Evolutionary conservation across 23 red algal genomes (phyloP).

Genomic region (Gracilaria gracilis): DNA sequence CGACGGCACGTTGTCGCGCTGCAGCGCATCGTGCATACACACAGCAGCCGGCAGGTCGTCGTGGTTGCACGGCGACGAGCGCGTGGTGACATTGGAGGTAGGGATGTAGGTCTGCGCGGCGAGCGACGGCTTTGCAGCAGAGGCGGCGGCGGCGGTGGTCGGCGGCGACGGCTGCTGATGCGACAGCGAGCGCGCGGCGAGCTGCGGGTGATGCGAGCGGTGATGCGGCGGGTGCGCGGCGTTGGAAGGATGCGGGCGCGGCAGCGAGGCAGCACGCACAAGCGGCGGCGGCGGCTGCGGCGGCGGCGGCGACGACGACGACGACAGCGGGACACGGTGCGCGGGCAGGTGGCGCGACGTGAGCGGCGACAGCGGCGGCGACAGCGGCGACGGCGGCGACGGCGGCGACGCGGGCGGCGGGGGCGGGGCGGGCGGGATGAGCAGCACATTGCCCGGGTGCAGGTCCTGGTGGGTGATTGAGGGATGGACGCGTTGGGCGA

Average conservation of each 20-base stretch:
- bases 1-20: constrained; percentile 16
- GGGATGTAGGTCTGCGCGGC: constrained; percentile 4
- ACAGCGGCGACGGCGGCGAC: neutral
- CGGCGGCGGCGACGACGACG: too few relatives aligned
- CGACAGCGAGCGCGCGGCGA: too few relatives aligned
- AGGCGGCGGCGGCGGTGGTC: neutral
- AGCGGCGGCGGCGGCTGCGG: neutral
- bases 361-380: neutral
- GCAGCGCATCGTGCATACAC: neutral
- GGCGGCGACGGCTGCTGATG: neutral
- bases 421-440: constrained; percentile 2
- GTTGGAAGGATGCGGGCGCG: neutral
- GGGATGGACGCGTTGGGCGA: constrained; percentile 28
- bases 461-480: constrained; percentile 65
- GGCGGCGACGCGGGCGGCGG: neutral
- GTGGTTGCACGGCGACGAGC: constrained; percentile 10
- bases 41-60: neutral
- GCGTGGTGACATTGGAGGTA: constrained; percentile 27
- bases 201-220: neutral
- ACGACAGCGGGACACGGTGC: neutral
- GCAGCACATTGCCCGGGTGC: constrained; percentile 62
- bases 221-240: neutral
- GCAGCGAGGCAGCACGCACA: constrained; percentile 1
- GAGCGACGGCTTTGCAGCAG: constrained; percentile 23
- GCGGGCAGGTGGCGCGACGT: neutral